phyloP scores from a whole-genome alignment of 192 early-diverging fungal species.

The Backusella sp. region DNA sequence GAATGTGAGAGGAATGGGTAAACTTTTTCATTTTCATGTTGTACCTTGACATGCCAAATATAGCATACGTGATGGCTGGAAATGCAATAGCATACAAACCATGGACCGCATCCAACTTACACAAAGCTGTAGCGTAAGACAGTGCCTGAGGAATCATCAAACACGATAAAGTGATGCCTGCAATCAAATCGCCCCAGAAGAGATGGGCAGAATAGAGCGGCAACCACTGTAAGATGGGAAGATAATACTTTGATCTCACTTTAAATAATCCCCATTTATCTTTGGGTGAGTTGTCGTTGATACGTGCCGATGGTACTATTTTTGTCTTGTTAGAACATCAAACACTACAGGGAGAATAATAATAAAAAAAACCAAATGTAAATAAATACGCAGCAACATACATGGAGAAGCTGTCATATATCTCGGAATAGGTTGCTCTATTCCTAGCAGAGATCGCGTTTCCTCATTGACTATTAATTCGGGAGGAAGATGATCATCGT shows the following conservation, averaged over 20 bases:
- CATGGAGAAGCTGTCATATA: conserved; percentile 33
- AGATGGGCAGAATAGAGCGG: conserved; percentile 67
- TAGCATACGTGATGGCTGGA: conserved; percentile 80
- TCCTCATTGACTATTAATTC: conserved; percentile 12
- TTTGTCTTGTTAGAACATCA: neutral
- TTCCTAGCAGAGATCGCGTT: neutral
- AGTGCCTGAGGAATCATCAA: conserved; percentile 75
- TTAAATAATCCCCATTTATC: conserved; percentile 42
- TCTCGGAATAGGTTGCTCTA: conserved; percentile 18
- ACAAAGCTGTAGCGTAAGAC: conserved; percentile 88
- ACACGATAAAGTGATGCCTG: conserved; percentile 82
- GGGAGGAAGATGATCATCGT: conserved; percentile 19
- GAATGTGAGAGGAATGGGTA: neutral
- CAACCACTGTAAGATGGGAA: conserved; percentile 93
- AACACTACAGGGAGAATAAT: neutral
- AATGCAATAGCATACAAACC: conserved; percentile 89
- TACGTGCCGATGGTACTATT: conserved; percentile 24
- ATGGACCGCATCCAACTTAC: conserved; percentile 81
- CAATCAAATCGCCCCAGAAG: conserved; percentile 75
- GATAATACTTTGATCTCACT: conserved; percentile 84
- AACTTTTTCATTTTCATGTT: neutral
- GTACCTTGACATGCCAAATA: conserved; percentile 91
- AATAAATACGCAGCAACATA: neutral
- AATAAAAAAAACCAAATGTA: neutral
- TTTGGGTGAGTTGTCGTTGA: conserved; percentile 23